These are phyloP conservation scores for Sedum album DNA, from an alignment of 164 flowering plant species.

Conservation along the genomic window DNA sequence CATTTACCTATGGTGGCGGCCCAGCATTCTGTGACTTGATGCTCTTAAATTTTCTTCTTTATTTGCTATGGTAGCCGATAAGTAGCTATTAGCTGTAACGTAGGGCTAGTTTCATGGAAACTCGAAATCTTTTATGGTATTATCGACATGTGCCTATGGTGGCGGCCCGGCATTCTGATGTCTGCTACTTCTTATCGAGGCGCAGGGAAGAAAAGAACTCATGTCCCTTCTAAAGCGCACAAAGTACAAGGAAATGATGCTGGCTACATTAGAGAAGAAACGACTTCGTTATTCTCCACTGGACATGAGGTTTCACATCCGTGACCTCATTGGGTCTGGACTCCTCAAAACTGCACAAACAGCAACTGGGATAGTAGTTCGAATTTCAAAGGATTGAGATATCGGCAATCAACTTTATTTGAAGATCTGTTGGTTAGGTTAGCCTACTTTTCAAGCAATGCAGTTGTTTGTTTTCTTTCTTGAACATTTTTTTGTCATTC, in stretches of 20 bases:
- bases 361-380: constrained; percentile 70
- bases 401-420: background rate
- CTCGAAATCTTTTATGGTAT: too few species aligned
- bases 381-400: constrained; percentile 50
- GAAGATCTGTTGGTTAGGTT: background rate
- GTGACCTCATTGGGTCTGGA: constrained; percentile 91
- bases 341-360: constrained; percentile 57
- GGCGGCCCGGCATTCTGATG: background rate
- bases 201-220: constrained; percentile 88
- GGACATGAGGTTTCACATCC: constrained; percentile 90
- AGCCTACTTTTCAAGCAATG: background rate
- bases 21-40: too few species aligned
- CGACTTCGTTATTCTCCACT: constrained; percentile 65
- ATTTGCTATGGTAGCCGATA: too few species aligned
- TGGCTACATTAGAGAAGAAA: constrained; percentile 75
- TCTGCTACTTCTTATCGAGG: constrained; percentile 5
- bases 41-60: too few species aligned
- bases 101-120: too few species aligned
- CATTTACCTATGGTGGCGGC: too few species aligned
- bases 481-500: background rate
- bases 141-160: background rate
- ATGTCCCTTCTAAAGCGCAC: constrained; percentile 64
- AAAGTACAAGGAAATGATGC: constrained; percentile 84
- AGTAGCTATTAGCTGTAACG: too few species aligned
- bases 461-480: background rate